phyloP scores from a whole-genome alignment of 2,329 filamentous ascomycete species.

The Aspergillus luchuensis region DNA sequence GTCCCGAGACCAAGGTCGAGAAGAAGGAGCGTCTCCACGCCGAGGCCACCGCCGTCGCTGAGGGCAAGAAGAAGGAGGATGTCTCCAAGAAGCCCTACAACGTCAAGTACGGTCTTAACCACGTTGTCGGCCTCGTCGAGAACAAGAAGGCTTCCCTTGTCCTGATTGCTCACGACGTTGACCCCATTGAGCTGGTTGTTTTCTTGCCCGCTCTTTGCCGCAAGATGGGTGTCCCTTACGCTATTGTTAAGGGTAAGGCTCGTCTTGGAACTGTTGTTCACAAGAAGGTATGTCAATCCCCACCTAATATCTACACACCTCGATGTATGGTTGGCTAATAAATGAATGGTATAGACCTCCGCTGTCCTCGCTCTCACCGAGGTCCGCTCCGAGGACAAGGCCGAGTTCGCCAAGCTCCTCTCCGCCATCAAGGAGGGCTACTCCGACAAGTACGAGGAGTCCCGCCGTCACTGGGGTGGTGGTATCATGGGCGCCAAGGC shows the following conservation, averaged over 20 bases:
- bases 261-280: slow-evolving; percentile 98
- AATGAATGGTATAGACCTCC: slow-evolving; percentile 67
- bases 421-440: slow-evolving; percentile 97
- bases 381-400: slow-evolving; percentile 97
- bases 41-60: slow-evolving; percentile 95
- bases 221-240: slow-evolving; percentile 99
- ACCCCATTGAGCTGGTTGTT: slow-evolving; percentile 99
- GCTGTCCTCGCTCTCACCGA: slow-evolving; percentile 95
- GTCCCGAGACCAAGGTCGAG: slow-evolving; percentile 97
- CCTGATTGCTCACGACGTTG: slow-evolving; percentile 98
- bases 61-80: slow-evolving; percentile 99
- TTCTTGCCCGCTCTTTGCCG: slow-evolving; percentile 98
- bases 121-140: slow-evolving; percentile 95
- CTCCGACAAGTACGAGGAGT: slow-evolving; percentile 90
- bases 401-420: slow-evolving; percentile 94
- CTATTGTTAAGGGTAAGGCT: slow-evolving; percentile 99
- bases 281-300: slow-evolving; percentile 74
- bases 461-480: slow-evolving; percentile 95
- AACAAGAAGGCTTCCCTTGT: slow-evolving; percentile 99
- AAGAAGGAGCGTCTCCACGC: slow-evolving; percentile 99
- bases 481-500: slow-evolving; percentile 99
- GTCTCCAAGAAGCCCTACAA: slow-evolving; percentile 99
- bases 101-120: slow-evolving; percentile 99
- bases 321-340: too few relatives aligned
- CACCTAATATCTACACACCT: too few relatives aligned